A percentile compares a stretch with the other conserved stretches of the same genome.
Conservation (phyloP, 2,329 filamentous ascomycete genomes). For the Hansfordia pulvinata region DNA sequence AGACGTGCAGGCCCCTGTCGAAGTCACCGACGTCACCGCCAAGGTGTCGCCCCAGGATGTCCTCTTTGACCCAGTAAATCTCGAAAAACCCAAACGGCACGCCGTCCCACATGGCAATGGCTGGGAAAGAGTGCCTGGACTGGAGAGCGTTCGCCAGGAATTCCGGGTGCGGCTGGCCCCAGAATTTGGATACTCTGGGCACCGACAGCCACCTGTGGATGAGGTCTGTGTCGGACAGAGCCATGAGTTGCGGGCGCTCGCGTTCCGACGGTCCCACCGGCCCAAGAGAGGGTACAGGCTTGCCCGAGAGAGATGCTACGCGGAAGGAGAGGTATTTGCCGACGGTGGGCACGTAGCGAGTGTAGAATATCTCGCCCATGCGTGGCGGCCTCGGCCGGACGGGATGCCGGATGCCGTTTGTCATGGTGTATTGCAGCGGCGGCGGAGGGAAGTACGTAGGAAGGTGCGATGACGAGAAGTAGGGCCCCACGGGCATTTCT, state of each 20-base stretch:
- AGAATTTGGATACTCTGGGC: constrained; percentile 71
- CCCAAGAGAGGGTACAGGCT: constrained; percentile 50
- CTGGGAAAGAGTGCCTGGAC: constrained; percentile 70
- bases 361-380: constrained; percentile 86
- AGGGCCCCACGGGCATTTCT: constrained; percentile 46
- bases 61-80: constrained; percentile 96
- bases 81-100: constrained; percentile 96
- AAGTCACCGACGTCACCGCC: constrained; percentile 58
- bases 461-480: constrained; percentile 69
- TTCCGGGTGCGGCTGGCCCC: constrained; percentile 53
- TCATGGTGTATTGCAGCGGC: constrained; percentile 69
- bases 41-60: constrained; percentile 58
- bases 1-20: constrained; percentile 76
- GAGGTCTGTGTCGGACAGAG: constrained; percentile 40
- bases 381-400: constrained; percentile 77
- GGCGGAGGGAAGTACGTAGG: constrained; percentile 84
- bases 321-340: constrained; percentile 82
- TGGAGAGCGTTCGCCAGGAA: constrained; percentile 57
- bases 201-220: constrained; percentile 83
- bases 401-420: constrained; percentile 70
- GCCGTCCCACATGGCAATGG: constrained; percentile 86
- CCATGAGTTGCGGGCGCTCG: constrained; percentile 24
- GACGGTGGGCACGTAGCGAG: constrained; percentile 69
- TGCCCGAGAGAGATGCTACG: constrained; percentile 57
- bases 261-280: constrained; percentile 30